Evolutionary conservation across 352 stramenopile species (phyloP), one percentile per base, ranked within the genome.

Genomic region (Phytopythium montanum): DNA sequence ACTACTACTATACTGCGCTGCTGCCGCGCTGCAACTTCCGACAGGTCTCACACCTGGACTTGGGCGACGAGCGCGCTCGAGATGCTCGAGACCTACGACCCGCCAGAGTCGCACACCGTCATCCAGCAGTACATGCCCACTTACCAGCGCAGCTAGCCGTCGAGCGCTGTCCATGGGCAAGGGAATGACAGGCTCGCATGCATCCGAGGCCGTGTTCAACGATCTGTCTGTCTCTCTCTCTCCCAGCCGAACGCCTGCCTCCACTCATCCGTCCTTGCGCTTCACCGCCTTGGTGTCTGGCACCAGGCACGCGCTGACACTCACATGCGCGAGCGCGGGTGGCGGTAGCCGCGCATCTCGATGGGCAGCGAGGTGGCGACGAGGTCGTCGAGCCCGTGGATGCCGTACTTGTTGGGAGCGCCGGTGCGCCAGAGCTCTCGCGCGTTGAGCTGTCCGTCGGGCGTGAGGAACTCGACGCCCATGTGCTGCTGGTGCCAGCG

Each of bases 401-500:
- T 95, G 54, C 90, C 90, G 64, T 97, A 97, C 65, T 90, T 92
- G 79, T 96, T 93, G 12, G 90, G 88, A 1, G 89, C 86, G 10
- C 90, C 90, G 3, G 90, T 97, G 65, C 85, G 82, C 75, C 88
- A 90, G 42, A 97, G 70, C 56, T 96, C 79, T 55, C 85, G 81
- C 38, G 90, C 79, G 59, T 97, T 97, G 39, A 97, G 76, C 66
- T 96, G 87, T 33, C 87, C 88, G 57, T 97, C 88, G 3, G 81
- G 58, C 53, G 76, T 85, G 25, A 97, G 65, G 74, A 96, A 97
- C 42, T 85, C 76, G 42, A 96, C 83, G 46, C 72, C 81, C 90
- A 97, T 97, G 73, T 87, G 77, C 68, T 92, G 82, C 78, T 97
- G 90, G 74, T 97, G 90, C 90, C 90, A 97, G 49, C 89, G 84